Evolutionary conservation across 345 rosid species (phyloP).

Genomic region (Gossypium thurberi): DNA sequence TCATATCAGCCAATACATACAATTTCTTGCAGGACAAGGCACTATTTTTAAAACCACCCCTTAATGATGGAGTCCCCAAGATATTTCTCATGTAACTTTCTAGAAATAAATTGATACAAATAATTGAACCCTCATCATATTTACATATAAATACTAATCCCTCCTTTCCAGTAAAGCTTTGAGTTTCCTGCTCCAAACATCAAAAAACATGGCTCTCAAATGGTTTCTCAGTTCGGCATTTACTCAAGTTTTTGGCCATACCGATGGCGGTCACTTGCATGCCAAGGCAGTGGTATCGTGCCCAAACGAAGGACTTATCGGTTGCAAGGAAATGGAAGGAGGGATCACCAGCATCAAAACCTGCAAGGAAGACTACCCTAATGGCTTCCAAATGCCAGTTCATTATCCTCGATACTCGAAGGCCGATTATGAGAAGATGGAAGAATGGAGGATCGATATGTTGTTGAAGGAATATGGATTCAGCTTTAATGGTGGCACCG

Average conservation of each 20-base stretch:
- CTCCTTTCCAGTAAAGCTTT: background rate
- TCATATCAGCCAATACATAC: background rate
- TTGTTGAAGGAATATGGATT: slow-evolving; percentile 56
- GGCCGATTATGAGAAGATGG: slow-evolving; percentile 62
- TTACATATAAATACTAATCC: background rate
- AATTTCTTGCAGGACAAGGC: background rate
- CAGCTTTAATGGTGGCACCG: slow-evolving; percentile 20
- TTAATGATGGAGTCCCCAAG: background rate
- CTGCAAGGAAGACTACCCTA: background rate
- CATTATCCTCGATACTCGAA: slow-evolving; percentile 64
- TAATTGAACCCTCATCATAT: background rate
- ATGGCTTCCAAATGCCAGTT: slow-evolving; percentile 56
- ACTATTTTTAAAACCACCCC: background rate
- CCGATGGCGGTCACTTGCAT: slow-evolving; percentile 11
- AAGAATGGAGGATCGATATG: slow-evolving; percentile 58
- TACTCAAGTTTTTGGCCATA: slow-evolving; percentile 26
- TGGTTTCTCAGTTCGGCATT: slow-evolving; percentile 49
- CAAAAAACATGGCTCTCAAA: slow-evolving; percentile 25
- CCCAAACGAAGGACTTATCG: slow-evolving; percentile 11
- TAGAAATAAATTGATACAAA: background rate
- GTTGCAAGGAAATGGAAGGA: background rate
- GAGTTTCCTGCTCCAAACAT: slow-evolving; percentile 3
- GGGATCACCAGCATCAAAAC: background rate
- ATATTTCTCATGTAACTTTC: slow-evolving; percentile 3
- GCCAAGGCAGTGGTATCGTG: slow-evolving; percentile 12